Conservation (phyloP, 2,329 filamentous ascomycete genomes). For the Coniochaeta hoffmannii region DNA sequence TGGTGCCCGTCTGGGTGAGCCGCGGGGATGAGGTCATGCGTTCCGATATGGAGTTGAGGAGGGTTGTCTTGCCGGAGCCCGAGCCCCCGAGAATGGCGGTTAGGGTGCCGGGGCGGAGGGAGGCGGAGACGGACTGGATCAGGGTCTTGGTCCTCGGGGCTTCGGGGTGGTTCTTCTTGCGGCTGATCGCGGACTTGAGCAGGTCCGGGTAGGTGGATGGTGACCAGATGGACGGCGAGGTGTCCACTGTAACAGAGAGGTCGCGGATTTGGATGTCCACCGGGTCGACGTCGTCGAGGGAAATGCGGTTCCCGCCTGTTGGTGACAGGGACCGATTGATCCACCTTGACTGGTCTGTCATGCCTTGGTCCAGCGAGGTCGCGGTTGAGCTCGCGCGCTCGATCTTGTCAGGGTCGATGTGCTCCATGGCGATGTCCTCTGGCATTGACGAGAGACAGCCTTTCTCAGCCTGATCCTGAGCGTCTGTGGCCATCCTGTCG, state of each 20-base stretch:
- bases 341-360: constrained; percentile 7
- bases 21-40: constrained; percentile 49
- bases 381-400: constrained; percentile 25
- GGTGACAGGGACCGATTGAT: constrained; percentile 15
- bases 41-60: constrained; percentile 65
- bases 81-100: constrained; percentile 71
- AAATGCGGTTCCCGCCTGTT: constrained; percentile 23
- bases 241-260: constrained; percentile 49
- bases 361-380: constrained; percentile 17
- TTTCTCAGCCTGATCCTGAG: background rate
- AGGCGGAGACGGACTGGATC: constrained; percentile 55
- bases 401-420: constrained; percentile 21
- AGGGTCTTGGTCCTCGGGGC: constrained; percentile 40
- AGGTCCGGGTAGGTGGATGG: constrained; percentile 37
- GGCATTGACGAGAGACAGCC: background rate
- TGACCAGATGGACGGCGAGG: constrained; percentile 45
- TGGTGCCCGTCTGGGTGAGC: constrained; percentile 43
- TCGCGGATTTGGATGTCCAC: constrained; percentile 47
- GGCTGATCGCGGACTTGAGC: constrained; percentile 25
- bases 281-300: constrained; percentile 44
- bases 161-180: constrained; percentile 18
- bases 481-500: background rate
- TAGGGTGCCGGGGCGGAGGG: constrained; percentile 57
- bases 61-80: constrained; percentile 65
- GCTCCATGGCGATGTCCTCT: background rate